Conservation (phyloP, 257 asterid genomes). For the Marsdenia floribunda region DNA sequence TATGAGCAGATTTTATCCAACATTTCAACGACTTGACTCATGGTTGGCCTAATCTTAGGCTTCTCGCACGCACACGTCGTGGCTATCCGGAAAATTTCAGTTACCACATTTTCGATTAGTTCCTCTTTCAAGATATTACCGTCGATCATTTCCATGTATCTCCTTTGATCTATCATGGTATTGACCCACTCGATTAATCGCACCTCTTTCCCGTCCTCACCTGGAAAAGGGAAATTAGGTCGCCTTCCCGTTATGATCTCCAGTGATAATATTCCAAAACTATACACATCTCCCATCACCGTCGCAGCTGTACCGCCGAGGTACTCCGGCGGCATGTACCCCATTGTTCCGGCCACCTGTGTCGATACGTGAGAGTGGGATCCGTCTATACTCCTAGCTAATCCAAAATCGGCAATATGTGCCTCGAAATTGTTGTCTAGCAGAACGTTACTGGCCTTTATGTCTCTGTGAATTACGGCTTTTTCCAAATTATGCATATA, state of each 20-base stretch:
- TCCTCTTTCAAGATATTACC: conserved; percentile 33
- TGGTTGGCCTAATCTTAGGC: conserved; percentile 45
- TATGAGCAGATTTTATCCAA: conserved; percentile 31
- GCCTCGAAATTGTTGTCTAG: conserved; percentile 53
- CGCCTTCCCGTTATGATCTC: conserved; percentile 64
- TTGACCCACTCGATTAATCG: conserved; percentile 59
- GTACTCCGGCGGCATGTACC: conserved; percentile 93
- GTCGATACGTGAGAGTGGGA: conserved; percentile 79
- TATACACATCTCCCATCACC: conserved; percentile 61
- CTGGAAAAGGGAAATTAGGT: conserved; percentile 58
- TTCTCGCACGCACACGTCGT: conserved; percentile 43
- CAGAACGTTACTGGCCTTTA: conserved; percentile 65
- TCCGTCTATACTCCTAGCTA: conserved; percentile 62
- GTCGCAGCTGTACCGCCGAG: conserved; percentile 54
- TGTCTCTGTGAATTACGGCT: conserved; percentile 71
- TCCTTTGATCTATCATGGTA: conserved; percentile 31
- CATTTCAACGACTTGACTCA: conserved; percentile 49
- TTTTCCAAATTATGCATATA: conserved; percentile 55
- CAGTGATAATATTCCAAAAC: conserved; percentile 70
- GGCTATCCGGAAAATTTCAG: conserved; percentile 50
- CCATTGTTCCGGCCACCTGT: conserved; percentile 91
- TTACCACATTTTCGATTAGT: conserved; percentile 28
- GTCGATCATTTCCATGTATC: conserved; percentile 66
- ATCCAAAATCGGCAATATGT: conserved; percentile 82
- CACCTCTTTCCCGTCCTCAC: conserved; percentile 62